Base-by-base conservation (phyloP, 345 rosid genomes). In the Geranium brycei region DNA sequence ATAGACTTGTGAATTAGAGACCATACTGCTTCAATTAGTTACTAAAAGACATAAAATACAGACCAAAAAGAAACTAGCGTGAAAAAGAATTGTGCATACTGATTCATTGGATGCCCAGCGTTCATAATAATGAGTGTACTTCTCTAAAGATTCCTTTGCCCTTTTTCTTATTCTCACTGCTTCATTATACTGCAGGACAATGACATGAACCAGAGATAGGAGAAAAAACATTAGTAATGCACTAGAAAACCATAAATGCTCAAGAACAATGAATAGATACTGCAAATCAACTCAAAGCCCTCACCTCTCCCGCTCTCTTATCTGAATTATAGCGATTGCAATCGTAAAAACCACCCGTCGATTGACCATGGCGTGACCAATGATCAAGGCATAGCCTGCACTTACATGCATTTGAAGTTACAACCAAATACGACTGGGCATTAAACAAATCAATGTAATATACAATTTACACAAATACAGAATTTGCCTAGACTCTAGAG, bases 91-190 rank as follows among this genome's bases (percentile, higher is more conserved):
- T 11, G 14, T 23, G 62, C 86, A 59, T 87, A 95, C 99, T 61
- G 69, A 75, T 78, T 95, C 97, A 78, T 95, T 95, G 77, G 88
- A 85, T 19, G 96, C 95, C 99, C 99, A 95, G 17, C 99, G 87
- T 81, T 95, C 97, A 80, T 95, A 95, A 75, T 91, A 95, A 81
- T 95, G 99, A 59, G 99, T 88, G 75, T 95, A 95, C 74, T 88
- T 79, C 83, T 95, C 95, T 74, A 91, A 64, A 19, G 96, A 95
- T 76, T 87, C 87, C 73, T 91, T 91, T 12, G 99, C 99, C 99
- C 91, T 91, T 71, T 95, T 96, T 62, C 93, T 76, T 75, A 96
- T 83, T 70, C 83, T 87, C 69, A 91, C 97, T 64, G 96, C 74
- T 68, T 91, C 96, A 67, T 95, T 96, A 79, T 85, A 88, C 99